Evolutionary conservation across 345 rosid species (phyloP), one percentile per base, ranked within the genome.

Genomic region (Sonneratia caseolaris): DNA sequence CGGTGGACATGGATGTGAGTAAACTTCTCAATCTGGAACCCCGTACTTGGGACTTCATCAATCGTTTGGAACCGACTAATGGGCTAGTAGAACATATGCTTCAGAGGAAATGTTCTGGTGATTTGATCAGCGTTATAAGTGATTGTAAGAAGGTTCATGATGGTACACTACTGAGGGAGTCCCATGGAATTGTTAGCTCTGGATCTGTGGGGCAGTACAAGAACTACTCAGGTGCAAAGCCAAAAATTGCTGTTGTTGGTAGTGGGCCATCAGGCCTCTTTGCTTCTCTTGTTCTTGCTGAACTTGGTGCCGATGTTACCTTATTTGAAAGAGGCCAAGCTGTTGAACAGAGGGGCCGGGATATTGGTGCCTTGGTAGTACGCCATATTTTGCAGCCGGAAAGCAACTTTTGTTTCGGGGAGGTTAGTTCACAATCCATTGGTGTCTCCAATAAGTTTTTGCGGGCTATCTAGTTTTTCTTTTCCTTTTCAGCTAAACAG

Each of bases 361-460:
- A 95, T 79, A 90, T 95, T 82, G 99, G 97, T 2, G 92, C 97
- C 75, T 78, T 90, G 70, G 80, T 86, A 38, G 93, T 91, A 79
- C 96, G 96, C 18, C 86, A 82, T 65, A 83, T 88, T 70, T 82
- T 91, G 73, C 92, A 90, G 74, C 72, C 78, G 74, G 99, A 95
- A 74, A 95, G 97, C 91, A 95, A 91, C 71, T 95, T 95, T 86
- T 91, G 99, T 92, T 91, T 87, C 79, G 99, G 99, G 79, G 99
- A 95, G 99, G 99, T 95, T 42, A 53, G 72, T 78, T 80, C 73
- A 37, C 40, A 70, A 68, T 80, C 79, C 75, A 27, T 62, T 24
- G 7, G 13, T 1, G 37, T 24, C 14, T 62, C 66, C 27, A 37
- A 62, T 10, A 62, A 21, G 32, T 57, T 24, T 8, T 53, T 13